phyloP scores from a whole-genome alignment of 2,329 filamentous ascomycete species.

The Fusarium lateritium region DNA sequence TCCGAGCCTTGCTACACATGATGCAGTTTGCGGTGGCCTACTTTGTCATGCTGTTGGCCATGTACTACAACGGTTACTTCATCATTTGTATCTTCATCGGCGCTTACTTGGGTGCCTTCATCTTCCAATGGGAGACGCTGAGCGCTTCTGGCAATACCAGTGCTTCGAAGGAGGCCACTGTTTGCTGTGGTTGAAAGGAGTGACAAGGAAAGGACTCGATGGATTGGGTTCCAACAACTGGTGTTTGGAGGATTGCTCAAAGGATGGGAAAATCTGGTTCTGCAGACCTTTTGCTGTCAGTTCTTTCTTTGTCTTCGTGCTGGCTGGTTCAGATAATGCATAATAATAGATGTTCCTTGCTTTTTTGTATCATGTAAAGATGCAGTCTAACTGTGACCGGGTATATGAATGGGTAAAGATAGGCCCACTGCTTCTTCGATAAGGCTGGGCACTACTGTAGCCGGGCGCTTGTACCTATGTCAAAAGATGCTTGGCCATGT shows the following conservation, averaged over 20 bases:
- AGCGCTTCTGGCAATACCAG: conserved; percentile 51
- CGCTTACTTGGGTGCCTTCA: conserved; percentile 78
- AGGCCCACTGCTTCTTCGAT: too few species aligned
- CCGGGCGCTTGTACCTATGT: too few species aligned
- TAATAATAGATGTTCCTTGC: neutral
- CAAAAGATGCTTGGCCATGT: too few species aligned
- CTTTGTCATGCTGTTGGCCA: conserved; percentile 77
- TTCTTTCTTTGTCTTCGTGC: neutral
- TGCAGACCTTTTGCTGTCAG: neutral
- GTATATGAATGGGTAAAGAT: too few species aligned
- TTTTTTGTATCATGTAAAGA: neutral
- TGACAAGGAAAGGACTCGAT: neutral
- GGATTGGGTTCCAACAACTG: neutral
- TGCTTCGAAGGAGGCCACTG: conserved; percentile 56
- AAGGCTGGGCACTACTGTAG: too few species aligned
- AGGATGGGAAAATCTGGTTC: neutral
- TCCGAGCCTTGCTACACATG: conserved; percentile 78
- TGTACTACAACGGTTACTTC: conserved; percentile 78
- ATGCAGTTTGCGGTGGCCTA: conserved; percentile 82
- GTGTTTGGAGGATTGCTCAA: neutral
- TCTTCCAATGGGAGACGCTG: conserved; percentile 79
- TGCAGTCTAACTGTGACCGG: neutral
- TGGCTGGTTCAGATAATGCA: neutral
- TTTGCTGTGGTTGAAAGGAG: conserved; percentile 57
- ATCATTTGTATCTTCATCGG: conserved; percentile 87